Evolutionary conservation across 805 yeast genomes (phyloP).

Genomic region (Hanseniaspora jakobsenii): DNA sequence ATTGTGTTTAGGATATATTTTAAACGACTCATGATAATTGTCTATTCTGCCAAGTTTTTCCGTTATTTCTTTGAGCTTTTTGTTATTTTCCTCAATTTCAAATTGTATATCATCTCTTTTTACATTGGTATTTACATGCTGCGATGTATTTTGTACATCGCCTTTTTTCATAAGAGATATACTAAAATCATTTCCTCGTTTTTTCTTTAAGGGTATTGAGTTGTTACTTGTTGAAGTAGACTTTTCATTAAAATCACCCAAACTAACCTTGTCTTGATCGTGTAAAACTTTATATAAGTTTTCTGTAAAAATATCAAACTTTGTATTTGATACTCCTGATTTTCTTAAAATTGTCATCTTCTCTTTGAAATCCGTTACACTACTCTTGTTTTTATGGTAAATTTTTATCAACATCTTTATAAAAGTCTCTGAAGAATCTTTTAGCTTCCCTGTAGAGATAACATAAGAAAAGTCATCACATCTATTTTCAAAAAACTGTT

Average conservation of each 20-base stretch:
- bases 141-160: too few relatives aligned
- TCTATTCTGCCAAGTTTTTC: too few relatives aligned
- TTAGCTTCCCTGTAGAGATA: too few relatives aligned
- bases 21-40: too few relatives aligned
- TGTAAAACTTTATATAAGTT: not conserved
- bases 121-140: too few relatives aligned
- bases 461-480: not conserved
- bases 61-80: too few relatives aligned
- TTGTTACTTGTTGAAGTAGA: not conserved
- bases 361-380: not conserved
- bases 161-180: too few relatives aligned
- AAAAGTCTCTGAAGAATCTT: not conserved
- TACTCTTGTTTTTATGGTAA: not conserved
- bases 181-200: too few relatives aligned
- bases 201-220: too few relatives aligned
- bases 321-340: slow-evolving; percentile 6
- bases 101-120: too few relatives aligned
- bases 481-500: not conserved
- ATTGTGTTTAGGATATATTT: too few relatives aligned
- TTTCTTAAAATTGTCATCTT: not conserved
- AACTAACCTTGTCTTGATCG: not conserved
- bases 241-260: not conserved
- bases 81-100: too few relatives aligned
- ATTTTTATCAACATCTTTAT: slow-evolving; percentile 6
- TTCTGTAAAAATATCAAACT: slow-evolving; percentile 9